phyloP scores from a whole-genome alignment of 1,139 yeast species.

The Scheffersomyces illinoinensis region DNA sequence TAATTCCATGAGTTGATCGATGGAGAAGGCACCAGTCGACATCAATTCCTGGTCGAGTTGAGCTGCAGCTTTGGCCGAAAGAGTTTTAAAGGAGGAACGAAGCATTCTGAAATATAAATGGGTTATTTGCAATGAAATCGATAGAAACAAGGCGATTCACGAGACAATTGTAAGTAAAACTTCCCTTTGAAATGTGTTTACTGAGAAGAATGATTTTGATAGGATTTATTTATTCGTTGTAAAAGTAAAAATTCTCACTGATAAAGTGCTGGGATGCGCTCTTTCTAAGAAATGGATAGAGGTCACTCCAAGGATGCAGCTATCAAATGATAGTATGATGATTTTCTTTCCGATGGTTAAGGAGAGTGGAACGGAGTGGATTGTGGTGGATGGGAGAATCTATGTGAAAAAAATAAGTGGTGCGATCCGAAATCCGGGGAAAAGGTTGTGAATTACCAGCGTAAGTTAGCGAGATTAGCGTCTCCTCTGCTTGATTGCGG shows the following conservation, averaged over 20 bases:
- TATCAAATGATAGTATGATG: too few relatives aligned
- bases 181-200: neutral
- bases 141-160: neutral
- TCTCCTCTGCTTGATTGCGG: neutral
- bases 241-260: too few relatives aligned
- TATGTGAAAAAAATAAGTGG: neutral
- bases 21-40: conserved; percentile 81
- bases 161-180: neutral
- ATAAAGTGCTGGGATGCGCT: too few relatives aligned
- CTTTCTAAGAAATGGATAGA: too few relatives aligned
- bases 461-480: neutral
- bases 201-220: neutral
- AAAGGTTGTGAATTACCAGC: neutral
- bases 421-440: neutral
- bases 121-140: too few relatives aligned
- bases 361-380: too few relatives aligned
- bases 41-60: conserved; percentile 81
- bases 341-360: too few relatives aligned
- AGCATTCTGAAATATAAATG: neutral
- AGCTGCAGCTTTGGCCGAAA: conserved; percentile 72
- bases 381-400: too few relatives aligned
- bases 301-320: too few relatives aligned
- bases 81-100: conserved; percentile 15
- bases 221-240: too few relatives aligned
- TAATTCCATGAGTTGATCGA: conserved; percentile 94